These are phyloP conservation scores for Fusarium anthophilum DNA, from an alignment of 2,329 filamentous ascomycete species.

Conservation along the genomic window DNA sequence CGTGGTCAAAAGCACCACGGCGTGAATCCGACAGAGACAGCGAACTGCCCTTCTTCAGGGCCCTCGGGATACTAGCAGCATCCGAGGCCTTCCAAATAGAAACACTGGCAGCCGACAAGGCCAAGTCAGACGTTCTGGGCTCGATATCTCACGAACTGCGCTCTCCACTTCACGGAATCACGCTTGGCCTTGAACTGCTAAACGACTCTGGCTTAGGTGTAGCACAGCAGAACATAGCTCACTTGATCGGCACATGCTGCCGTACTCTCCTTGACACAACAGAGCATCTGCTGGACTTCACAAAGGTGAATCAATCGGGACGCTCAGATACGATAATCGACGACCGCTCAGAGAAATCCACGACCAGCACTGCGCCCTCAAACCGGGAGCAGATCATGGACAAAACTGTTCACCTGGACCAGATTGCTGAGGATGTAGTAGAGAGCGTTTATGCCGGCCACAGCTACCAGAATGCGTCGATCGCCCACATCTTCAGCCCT, in stretches of 20 bases:
- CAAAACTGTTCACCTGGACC: not conserved
- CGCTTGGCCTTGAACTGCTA: not conserved
- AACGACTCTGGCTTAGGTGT: not conserved
- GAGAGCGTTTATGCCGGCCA: conserved; percentile 6
- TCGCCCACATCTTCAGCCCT: not conserved
- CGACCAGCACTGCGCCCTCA: too few relatives aligned
- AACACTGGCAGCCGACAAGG: not conserved
- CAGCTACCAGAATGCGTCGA: not conserved
- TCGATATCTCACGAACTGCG: not conserved
- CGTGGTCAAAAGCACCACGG: not conserved
- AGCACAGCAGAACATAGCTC: not conserved
- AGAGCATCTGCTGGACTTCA: not conserved
- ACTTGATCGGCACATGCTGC: conserved; percentile 1
- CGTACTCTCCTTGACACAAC: not conserved
- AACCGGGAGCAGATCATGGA: not conserved
- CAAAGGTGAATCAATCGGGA: not conserved
- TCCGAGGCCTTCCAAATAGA: not conserved
- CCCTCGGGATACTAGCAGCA: not conserved
- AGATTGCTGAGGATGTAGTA: not conserved
- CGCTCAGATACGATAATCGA: accelerated
- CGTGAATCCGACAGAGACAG: not conserved
- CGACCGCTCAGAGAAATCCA: accelerated
- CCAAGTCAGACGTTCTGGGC: not conserved
- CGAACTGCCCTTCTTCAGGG: not conserved
- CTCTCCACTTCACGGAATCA: not conserved